Evolutionary conservation across 106 monocot species (phyloP).

Genomic region (Phalaenopsis aphrodite): DNA sequence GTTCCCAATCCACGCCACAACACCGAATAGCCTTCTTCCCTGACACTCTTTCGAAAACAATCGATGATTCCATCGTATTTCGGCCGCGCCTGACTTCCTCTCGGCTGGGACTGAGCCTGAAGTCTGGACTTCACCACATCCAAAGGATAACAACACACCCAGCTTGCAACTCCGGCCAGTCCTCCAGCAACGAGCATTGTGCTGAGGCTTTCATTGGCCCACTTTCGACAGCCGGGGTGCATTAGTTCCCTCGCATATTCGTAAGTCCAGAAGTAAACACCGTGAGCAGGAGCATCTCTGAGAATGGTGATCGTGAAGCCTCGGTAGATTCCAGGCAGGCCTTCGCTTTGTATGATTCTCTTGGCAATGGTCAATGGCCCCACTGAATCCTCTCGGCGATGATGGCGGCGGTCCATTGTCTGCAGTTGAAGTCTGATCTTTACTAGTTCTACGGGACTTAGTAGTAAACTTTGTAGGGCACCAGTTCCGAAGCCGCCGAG

Average conservation of each 20-base stretch:
- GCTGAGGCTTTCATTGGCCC: conserved; percentile 49
- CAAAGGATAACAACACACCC: conserved; percentile 83
- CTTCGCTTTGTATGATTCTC: conserved; percentile 47
- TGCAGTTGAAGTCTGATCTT: conserved; percentile 83
- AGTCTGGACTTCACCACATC: conserved; percentile 87
- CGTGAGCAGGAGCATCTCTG: conserved; percentile 80
- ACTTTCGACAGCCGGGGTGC: conserved; percentile 67
- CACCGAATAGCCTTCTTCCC: conserved; percentile 69
- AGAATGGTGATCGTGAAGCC: conserved; percentile 70
- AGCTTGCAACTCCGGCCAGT: conserved; percentile 79
- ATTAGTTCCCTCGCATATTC: conserved; percentile 55
- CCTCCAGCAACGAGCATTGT: conserved; percentile 87
- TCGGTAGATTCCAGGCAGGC: conserved; percentile 67
- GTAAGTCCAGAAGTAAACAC: conserved; percentile 88
- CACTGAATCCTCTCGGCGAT: background rate
- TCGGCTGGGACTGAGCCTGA: conserved; percentile 46
- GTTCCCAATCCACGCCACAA: conserved; percentile 89
- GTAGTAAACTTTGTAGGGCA: conserved; percentile 63
- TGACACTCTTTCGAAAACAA: conserved; percentile 70
- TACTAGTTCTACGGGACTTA: conserved; percentile 82
- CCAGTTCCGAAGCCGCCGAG: conserved; percentile 76
- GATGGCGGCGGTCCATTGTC: conserved; percentile 9
- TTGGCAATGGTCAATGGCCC: conserved; percentile 62
- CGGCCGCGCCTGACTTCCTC: background rate
- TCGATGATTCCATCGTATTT: conserved; percentile 77